These are phyloP conservation scores for Fusarium nurragi DNA, from an alignment of 2,329 filamentous ascomycete genomes.

Conservation along the genomic window DNA sequence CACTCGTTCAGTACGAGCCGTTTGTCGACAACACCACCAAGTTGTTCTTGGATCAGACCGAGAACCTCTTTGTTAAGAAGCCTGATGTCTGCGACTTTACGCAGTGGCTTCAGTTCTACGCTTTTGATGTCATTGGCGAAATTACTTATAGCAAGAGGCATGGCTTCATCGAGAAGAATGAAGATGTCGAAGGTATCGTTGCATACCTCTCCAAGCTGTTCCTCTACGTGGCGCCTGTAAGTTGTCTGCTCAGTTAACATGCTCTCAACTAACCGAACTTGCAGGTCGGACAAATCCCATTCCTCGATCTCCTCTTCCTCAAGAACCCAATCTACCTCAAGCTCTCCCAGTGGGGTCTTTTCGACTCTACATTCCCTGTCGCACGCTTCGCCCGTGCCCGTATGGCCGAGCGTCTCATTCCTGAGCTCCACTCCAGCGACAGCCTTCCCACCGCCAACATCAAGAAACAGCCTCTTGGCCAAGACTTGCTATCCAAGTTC, in stretches of 20 bases:
- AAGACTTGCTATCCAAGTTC: slow-evolving; percentile 77
- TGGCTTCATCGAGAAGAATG: slow-evolving; percentile 78
- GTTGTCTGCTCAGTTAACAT: accelerated
- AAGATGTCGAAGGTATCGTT: slow-evolving; percentile 80
- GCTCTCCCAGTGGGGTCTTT: slow-evolving; percentile 72
- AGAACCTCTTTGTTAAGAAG: slow-evolving; percentile 61
- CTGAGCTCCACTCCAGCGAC: slow-evolving; percentile 51
- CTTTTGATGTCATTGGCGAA: slow-evolving; percentile 83
- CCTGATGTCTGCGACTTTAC: slow-evolving; percentile 64
- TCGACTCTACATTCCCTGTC: slow-evolving; percentile 76
- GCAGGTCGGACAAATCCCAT: slow-evolving; percentile 78
- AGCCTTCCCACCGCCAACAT: slow-evolving; percentile 48
- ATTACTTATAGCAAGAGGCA: slow-evolving; percentile 80
- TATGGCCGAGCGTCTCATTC: slow-evolving; percentile 69
- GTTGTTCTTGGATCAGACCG: slow-evolving; percentile 73
- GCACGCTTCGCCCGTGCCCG: slow-evolving; percentile 75
- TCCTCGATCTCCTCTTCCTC: slow-evolving; percentile 73
- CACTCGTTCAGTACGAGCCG: slow-evolving; percentile 80
- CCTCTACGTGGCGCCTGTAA: slow-evolving; percentile 74
- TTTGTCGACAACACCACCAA: slow-evolving; percentile 80
- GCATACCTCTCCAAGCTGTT: slow-evolving; percentile 71
- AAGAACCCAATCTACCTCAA: slow-evolving; percentile 80
- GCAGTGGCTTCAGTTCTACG: slow-evolving; percentile 81
- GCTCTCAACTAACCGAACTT: not conserved
- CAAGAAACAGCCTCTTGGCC: slow-evolving; percentile 53